Base-by-base conservation (phyloP, 495 filamentous ascomycete species). In the Sporormia fimetaria region DNA sequence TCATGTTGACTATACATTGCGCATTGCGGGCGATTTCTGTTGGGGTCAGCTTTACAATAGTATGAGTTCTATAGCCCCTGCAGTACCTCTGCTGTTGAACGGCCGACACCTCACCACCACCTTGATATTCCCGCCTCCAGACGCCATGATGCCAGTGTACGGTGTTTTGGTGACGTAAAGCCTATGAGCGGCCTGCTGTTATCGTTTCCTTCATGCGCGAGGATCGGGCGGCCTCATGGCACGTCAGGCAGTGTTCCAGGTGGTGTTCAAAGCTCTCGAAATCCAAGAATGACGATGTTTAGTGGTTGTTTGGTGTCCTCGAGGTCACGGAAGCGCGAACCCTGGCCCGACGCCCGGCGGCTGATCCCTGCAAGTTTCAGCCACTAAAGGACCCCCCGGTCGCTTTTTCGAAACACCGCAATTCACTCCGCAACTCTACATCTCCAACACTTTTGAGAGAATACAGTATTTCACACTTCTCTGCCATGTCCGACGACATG, bases 1-100 rank as follows among this genome's bases (percentile, higher is more conserved):
- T 82, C 90, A 99, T 99, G 46, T 87, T 83, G 11, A 99, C 84
- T 51, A 96, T 90, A 72, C 88, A 94, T 93, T 87, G 87, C 76
- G 90, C 81, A 37, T 74, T 73, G 56, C 92, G 74, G 44, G 93
- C 87, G 54, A 79, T 71, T 74, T 96, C 86, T 94, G 51, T 56
- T 37, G 14, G 42, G 41, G 42, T 51, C 21, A 54, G 45, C 14
- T 29, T n/a, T 26, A 15, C 18, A 10, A 11, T 17, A 12, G 4
- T 10, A 21, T 5, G 4, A 24, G 11, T 33, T 16, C 16, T 14
- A 16, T 9, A 15, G 4, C 15, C 6, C 2, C 21, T 6, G 12
- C 58, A 76, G 63, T 67, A 88, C 87, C 88, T 86, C 87, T 78
- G 52, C 72, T 71, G 62, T 94, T 94, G 63, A 94, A 95, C 21